Percentiles rank a stretch among this genome's conserved stretches.
Evolutionary conservation across 2,329 filamentous ascomycete species (phyloP).

Genomic region (Nemania abortiva): DNA sequence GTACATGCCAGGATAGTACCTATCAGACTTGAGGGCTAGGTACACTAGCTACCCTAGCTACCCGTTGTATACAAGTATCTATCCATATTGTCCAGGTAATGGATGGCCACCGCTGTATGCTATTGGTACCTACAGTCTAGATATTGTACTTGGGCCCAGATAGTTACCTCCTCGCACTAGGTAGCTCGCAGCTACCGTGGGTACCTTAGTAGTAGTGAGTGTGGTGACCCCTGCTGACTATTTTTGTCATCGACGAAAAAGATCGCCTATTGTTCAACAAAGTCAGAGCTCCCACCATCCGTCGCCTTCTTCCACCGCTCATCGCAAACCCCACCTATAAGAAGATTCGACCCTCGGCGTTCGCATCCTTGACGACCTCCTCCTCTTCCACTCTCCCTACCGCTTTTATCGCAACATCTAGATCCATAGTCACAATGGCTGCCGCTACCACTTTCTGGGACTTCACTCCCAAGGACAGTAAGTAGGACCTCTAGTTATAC

Average conservation of each 20-base stretch:
- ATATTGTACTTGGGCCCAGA: not conserved
- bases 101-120: not conserved
- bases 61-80: not conserved
- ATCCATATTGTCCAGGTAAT: not conserved
- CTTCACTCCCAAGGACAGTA: slow-evolving; percentile 86
- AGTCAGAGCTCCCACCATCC: slow-evolving; percentile 38
- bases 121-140: not conserved
- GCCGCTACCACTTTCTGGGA: slow-evolving; percentile 82
- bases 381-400: slow-evolving; percentile 33
- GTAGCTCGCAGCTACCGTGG: not conserved
- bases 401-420: slow-evolving; percentile 36
- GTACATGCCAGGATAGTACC: no score
- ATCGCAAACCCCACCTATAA: slow-evolving; percentile 43
- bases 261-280: slow-evolving; percentile 34
- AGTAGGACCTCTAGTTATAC: slow-evolving; percentile 52
- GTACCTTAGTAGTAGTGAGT: not conserved
- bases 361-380: slow-evolving; percentile 28
- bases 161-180: slow-evolving; percentile 2
- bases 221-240: slow-evolving; percentile 37
- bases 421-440: slow-evolving; percentile 63
- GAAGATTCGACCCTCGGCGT: slow-evolving; percentile 29
- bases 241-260: slow-evolving; percentile 42
- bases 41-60: no score
- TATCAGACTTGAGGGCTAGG: no score
- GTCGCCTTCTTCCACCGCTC: slow-evolving; percentile 38